These are phyloP conservation scores for Pseudoneurospora amorphoporcata DNA, from an alignment of 495 filamentous ascomycete genomes.

Conservation along the genomic window DNA sequence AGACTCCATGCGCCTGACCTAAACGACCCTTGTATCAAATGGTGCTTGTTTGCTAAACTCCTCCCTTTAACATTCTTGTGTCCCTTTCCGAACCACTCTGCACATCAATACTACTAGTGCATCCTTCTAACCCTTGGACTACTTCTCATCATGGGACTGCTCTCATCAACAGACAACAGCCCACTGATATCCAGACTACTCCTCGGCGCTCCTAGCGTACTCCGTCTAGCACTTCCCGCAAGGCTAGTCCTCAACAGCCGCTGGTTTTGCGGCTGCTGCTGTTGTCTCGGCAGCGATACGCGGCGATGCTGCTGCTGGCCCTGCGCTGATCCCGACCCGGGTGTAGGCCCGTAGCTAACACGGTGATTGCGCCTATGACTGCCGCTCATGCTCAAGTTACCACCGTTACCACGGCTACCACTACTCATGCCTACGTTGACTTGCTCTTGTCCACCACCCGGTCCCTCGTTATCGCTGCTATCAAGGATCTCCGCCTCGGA, in stretches of 20 bases:
- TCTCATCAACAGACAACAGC: slow-evolving; percentile 37
- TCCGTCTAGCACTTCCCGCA: slow-evolving; percentile 21
- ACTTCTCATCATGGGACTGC: slow-evolving; percentile 33
- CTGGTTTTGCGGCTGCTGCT: slow-evolving; percentile 6
- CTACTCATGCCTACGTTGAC: slow-evolving; percentile 8
- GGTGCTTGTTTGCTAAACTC: background rate
- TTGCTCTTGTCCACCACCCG: slow-evolving; percentile 10
- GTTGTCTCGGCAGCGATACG: background rate
- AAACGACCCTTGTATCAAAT: background rate
- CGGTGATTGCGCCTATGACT: background rate
- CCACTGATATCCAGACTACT: slow-evolving; percentile 42
- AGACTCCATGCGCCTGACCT: background rate
- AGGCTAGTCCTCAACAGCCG: slow-evolving; percentile 15
- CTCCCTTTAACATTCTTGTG: background rate
- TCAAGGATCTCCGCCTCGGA: slow-evolving; percentile 57
- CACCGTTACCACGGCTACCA: no score
- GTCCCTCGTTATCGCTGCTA: slow-evolving; percentile 25
- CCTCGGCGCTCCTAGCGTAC: slow-evolving; percentile 8
- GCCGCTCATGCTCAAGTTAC: no score
- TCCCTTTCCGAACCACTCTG: background rate
- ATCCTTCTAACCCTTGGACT: slow-evolving; percentile 31
- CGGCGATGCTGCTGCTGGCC: slow-evolving; percentile 3
- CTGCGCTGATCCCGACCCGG: slow-evolving; percentile 3
- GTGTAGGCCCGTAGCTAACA: slow-evolving; percentile 9
- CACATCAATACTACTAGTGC: background rate